Conservation (phyloP, 2,329 filamentous ascomycete genomes). For the Cyphellophora attinorum region DNA sequence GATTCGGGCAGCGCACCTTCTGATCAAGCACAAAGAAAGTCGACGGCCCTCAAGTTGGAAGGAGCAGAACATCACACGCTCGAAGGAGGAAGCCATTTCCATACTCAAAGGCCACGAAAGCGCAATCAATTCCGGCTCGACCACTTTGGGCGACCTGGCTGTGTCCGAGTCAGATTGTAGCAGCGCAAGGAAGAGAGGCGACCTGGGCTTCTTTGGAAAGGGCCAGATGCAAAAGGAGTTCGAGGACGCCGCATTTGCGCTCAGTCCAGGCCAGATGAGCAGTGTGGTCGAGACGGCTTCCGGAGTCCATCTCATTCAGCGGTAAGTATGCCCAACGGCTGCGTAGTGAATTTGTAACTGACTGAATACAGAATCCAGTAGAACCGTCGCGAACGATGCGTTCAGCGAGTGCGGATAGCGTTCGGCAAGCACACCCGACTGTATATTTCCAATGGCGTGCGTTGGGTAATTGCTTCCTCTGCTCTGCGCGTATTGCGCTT, state of each 20-base stretch:
- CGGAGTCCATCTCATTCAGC: conserved; percentile 89
- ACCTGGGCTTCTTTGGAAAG: conserved; percentile 87
- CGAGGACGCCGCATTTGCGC: conserved; percentile 86
- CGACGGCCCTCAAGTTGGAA: conserved; percentile 88
- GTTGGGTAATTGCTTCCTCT: no score
- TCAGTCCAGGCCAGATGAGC: conserved; percentile 80
- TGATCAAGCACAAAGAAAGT: conserved; percentile 88
- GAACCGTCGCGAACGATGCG: no score
- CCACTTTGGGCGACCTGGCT: conserved; percentile 71
- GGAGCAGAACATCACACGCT: conserved; percentile 77
- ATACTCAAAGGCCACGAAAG: conserved; percentile 69
- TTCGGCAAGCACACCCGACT: no score
- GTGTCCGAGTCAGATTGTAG: conserved; percentile 88
- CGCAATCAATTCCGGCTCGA: conserved; percentile 62
- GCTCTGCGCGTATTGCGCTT: no score
- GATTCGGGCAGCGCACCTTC: conserved; percentile 84
- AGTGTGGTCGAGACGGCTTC: conserved; percentile 83
- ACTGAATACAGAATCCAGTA: conserved; percentile 14
- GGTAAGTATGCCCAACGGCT: conserved; percentile 43
- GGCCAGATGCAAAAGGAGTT: conserved; percentile 99
- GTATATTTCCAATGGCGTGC: no score
- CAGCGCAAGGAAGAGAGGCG: conserved; percentile 85
- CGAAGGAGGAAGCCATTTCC: conserved; percentile 73
- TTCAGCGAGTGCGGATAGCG: no score
- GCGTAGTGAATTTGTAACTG: background rate